Base-by-base conservation (phyloP, 73 alveolate genomes). In the Paramecium biaurelia region DNA sequence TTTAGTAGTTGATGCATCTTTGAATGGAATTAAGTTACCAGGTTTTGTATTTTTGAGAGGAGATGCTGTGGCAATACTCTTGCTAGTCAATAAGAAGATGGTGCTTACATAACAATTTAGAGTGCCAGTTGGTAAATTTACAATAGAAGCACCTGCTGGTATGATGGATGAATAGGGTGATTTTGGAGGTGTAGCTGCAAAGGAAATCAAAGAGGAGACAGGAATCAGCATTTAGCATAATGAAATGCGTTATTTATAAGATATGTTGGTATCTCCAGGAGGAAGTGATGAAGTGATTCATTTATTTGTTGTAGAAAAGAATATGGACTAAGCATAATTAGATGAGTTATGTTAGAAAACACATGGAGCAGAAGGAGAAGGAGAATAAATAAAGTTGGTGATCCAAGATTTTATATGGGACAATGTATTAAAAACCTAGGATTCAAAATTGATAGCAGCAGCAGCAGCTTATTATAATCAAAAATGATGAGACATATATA, bases 161-260 rank as follows among this genome's bases (percentile, higher is more conserved):
- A 89, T 89, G 94, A 42, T 89, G 38, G 94, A 89, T 45, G 94
- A 89, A 72, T 34, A 85, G 15, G 89, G 85, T 1, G 70, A 89
- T 47, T 89, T 89, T 70, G 87, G 85, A 21, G 94, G 94, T 45
- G 94, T 89, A 23, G 94, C 94, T 11, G 94, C 94, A 4, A 89
- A 89, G 35, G 94, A 89, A 20, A 58, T 89, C 4, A 89, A 89
- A 26, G 94, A 89, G 56, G 94, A 89, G 47, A 43, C 85, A 2
- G 94, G 90, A 20, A 89, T 89, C 5, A 35, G 57, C 37, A 89
- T 89, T 1, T 34, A 68, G 15, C 34, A 43, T 7, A 70, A 89
- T 34, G 94, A 89, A 41, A 70, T 89, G 84, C 32, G 23, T 2
- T 57, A 89, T 38, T 42, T 89, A 26, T 76, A 57, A n/a, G 94